These are phyloP conservation scores for Fraxinus cuspidata DNA, from an alignment of 257 asterid genomes.

Conservation along the genomic window DNA sequence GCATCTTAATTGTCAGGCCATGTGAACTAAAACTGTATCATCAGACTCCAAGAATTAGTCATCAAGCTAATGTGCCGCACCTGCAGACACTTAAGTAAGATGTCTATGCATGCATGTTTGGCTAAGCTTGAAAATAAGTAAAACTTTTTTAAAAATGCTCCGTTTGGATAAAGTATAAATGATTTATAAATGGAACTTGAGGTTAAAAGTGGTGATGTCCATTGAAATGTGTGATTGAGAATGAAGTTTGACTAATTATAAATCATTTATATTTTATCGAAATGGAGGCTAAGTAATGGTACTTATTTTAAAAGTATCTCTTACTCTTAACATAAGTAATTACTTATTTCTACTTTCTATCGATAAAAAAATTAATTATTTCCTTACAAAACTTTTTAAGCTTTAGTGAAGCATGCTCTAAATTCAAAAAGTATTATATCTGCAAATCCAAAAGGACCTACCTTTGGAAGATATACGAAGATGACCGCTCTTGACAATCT, in stretches of 20 bases:
- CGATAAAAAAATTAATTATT: background rate
- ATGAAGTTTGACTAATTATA: no score
- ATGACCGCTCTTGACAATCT: slow-evolving; percentile 61
- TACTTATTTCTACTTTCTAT: background rate
- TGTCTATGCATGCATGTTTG: background rate
- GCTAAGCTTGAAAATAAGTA: background rate
- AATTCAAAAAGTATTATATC: background rate
- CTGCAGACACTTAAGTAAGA: background rate
- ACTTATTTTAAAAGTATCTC: background rate
- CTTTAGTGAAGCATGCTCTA: background rate
- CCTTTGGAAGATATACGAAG: slow-evolving; percentile 60
- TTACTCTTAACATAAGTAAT: background rate
- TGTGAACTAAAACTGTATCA: background rate
- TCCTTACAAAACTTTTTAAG: background rate
- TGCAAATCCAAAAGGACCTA: slow-evolving; percentile 21
- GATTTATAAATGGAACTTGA: no score
- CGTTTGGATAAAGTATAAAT: no score
- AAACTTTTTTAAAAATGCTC: no score
- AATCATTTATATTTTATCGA: no score
- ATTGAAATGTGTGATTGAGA: no score
- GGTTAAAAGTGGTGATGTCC: no score
- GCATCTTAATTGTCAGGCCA: background rate
- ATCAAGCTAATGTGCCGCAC: slow-evolving; percentile 13
- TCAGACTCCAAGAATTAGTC: background rate
- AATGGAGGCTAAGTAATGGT: no score